phyloP scores from a whole-genome alignment of 2,329 filamentous ascomycete genomes.

The Pseudocercospora crystallina region DNA sequence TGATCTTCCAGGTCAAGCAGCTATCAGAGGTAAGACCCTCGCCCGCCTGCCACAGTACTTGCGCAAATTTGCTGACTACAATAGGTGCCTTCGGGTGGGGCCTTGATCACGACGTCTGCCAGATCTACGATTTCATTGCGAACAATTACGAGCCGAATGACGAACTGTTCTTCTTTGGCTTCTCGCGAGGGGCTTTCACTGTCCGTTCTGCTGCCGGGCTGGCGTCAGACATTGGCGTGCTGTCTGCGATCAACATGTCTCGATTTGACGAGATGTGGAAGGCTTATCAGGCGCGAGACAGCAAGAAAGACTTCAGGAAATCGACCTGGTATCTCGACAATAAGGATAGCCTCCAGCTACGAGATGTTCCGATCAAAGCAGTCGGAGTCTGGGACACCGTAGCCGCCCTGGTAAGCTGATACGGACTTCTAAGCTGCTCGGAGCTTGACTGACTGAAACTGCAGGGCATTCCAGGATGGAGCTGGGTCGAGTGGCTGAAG shows the following conservation, averaged over 20 bases:
- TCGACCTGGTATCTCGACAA: slow-evolving; percentile 15
- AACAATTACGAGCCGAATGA: slow-evolving; percentile 51
- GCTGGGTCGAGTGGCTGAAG: slow-evolving; percentile 31
- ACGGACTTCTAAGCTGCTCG: not conserved
- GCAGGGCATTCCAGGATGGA: slow-evolving; percentile 19
- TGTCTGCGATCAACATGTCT: slow-evolving; percentile 15
- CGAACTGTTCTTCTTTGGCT: slow-evolving; percentile 46
- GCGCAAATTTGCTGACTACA: not conserved
- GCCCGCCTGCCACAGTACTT: not conserved
- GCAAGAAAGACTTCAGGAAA: slow-evolving; percentile 6
- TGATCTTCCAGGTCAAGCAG: slow-evolving; percentile 26
- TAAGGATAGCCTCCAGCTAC: slow-evolving; percentile 1
- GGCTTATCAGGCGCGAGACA: slow-evolving; percentile 7
- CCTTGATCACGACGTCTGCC: slow-evolving; percentile 43
- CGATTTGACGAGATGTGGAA: slow-evolving; percentile 16
- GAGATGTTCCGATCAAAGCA: slow-evolving; percentile 34
- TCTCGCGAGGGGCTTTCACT: slow-evolving; percentile 43
- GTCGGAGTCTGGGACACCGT: slow-evolving; percentile 45
- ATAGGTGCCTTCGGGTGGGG: slow-evolving; percentile 29
- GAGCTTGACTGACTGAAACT: no score
- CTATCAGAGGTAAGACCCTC: slow-evolving; percentile 10
- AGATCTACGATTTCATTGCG: slow-evolving; percentile 49
- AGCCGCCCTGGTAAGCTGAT: slow-evolving; percentile 18
- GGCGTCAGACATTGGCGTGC: slow-evolving; percentile 14
- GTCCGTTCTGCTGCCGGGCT: slow-evolving; percentile 19